Base-by-base conservation (phyloP, 352 stramenopile genomes). In the Pythium folliculosum region DNA sequence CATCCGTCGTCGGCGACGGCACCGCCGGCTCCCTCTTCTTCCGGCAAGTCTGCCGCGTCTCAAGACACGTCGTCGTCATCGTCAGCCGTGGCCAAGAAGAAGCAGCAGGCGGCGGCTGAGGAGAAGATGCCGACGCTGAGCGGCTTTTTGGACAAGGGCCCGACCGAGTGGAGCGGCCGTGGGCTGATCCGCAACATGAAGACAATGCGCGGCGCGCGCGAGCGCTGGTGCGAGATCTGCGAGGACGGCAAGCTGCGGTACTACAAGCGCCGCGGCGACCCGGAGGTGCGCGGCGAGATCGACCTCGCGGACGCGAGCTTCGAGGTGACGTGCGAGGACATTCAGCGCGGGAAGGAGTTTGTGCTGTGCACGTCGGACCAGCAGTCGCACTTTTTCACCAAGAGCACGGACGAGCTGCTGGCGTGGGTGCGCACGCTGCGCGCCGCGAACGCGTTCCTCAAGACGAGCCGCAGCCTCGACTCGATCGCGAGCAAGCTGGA, bases 351-450 rank as follows among this genome's bases (percentile, higher is more conserved):
- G 27, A 91, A 86, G 19, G 86, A 94, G 69, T 93, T 96, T 61
- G 75, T 93, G 37, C 59, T 96, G 45, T 88, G 82, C 66, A 93
- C 87, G 62, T 88, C 86, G 63, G 79, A 85, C 51, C 87, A 94
- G 73, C 88, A 94, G 72, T 94, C 88, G 63, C 85, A 92, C 66
- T 96, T 96, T 65, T 94, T 91, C 72, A 90, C 88, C 21, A 84
- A 84, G 64, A 89, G 67, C 22, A 75, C 71, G 2, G 77, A 91
- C 21, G 88, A 96, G 69, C 70, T 94, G 12, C 78, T 83, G 63
- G 80, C 76, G 23, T 96, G 88, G 88, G 83, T 96, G 50, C 91
- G 87, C 54, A 88, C 84, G 14, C 68, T 96, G 60, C 82, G 86
- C 27, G 82, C 77, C 48, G 84, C 86, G 8, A 84, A 92, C 51